Conservation (phyloP, 805 yeast genomes). For the Kluyveromyces starmeri region DNA sequence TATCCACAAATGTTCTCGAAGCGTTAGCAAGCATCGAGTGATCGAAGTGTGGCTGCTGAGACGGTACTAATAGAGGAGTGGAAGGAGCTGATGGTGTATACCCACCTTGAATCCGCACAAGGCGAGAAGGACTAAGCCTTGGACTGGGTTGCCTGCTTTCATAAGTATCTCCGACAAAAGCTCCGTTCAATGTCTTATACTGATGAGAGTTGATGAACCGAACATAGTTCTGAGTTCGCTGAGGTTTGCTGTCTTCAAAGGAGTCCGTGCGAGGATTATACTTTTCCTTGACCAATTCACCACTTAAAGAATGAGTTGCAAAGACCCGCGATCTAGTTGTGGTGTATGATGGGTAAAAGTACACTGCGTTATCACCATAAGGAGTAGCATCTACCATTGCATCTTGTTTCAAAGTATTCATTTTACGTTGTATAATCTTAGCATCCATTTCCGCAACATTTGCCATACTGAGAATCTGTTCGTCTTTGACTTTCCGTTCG, state of each 20-base stretch:
- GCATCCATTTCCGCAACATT: constrained; percentile 53
- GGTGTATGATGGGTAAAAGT: constrained; percentile 27
- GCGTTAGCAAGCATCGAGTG: constrained; percentile 5
- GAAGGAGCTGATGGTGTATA: constrained; percentile 9
- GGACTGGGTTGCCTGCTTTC: constrained; percentile 9
- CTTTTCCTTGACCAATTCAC: constrained; percentile 26
- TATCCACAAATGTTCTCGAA: not conserved
- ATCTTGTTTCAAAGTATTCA: constrained; percentile 44
- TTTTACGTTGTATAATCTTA: constrained; percentile 53
- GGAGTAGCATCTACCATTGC: constrained; percentile 54
- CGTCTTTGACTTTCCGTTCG: constrained; percentile 44
- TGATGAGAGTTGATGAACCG: not conserved
- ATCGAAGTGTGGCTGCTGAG: constrained; percentile 5
- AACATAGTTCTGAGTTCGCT: constrained; percentile 6
- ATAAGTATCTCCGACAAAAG: constrained; percentile 6
- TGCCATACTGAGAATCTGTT: constrained; percentile 50
- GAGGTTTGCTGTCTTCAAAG: constrained; percentile 15
- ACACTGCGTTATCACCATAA: constrained; percentile 15
- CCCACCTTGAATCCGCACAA: not conserved
- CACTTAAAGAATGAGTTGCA: constrained; percentile 39
- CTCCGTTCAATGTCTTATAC: constrained; percentile 6
- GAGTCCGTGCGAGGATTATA: constrained; percentile 26
- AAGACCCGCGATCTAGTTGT: constrained; percentile 33
- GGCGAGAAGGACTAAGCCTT: constrained; percentile 4
- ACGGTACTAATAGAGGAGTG: constrained; percentile 8